These are phyloP conservation scores for Solanum hybrid DNA, from an alignment of 305 asterid species.

Conservation along the genomic window DNA sequence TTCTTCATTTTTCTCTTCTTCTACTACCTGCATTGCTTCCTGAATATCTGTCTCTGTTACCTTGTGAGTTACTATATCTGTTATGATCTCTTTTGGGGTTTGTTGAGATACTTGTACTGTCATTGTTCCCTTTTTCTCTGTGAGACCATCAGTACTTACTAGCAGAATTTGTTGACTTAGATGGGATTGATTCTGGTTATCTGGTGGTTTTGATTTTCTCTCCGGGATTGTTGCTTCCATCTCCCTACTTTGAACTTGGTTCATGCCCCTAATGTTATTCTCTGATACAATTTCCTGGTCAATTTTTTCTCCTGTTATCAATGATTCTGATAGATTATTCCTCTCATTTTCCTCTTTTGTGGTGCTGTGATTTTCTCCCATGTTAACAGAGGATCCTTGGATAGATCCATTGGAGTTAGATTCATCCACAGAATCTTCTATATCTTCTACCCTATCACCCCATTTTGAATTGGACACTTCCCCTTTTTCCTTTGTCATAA, in stretches of 20 bases:
- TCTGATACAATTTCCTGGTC: not conserved
- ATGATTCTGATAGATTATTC: not conserved
- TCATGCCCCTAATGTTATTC: not conserved
- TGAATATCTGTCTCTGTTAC: not conserved
- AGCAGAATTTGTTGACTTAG: not conserved
- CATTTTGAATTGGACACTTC: not conserved
- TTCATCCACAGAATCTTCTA: not conserved
- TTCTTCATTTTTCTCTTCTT: not conserved
- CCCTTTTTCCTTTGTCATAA: not conserved
- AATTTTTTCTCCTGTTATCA: too few species aligned
- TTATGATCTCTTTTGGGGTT: not conserved
- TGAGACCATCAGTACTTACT: not conserved
- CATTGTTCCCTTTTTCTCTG: not conserved
- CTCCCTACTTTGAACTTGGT: not conserved
- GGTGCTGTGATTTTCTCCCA: too few species aligned
- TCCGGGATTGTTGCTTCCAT: not conserved
- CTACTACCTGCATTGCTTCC: too few species aligned
- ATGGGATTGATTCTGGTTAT: not conserved
- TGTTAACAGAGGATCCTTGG: not conserved
- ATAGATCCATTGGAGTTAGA: not conserved
- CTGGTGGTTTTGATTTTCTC: not conserved
- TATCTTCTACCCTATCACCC: not conserved
- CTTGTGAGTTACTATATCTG: not conserved
- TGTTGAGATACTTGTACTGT: too few species aligned
- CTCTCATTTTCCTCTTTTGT: not conserved